Base-by-base conservation (phyloP, 495 filamentous ascomycete genomes). In the Daldinia caldariorum region DNA sequence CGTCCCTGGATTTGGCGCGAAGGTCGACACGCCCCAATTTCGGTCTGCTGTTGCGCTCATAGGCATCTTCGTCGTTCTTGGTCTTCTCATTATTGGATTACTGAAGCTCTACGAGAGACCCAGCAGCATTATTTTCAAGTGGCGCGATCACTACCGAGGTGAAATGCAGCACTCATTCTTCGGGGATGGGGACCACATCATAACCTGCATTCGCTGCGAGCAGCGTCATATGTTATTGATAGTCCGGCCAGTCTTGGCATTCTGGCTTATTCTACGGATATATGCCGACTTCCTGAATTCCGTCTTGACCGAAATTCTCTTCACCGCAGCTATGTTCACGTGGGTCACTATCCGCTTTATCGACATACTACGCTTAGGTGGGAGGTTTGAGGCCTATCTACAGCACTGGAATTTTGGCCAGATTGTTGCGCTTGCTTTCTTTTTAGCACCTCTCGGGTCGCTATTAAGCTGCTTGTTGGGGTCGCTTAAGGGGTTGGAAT, bases 121-220 rank as follows among this genome's bases (percentile, higher is more conserved):
- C 10, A 20, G 58, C 37, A 73, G 71, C 32, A 18, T 66, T 7
- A 69, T 72, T 31, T 70, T 56, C 32, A 67, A 60, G 49, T 73
- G 71, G 66, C 71, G 71, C 8, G 66, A 70, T 20, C 70, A 69
- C 29, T 72, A 61, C 18, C 57, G 67, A 10, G 71, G 67, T 4
- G 71, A 73, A 50, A 67, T 72, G 65, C 57, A 69, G 34, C 70
- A 58, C 32, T 73, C 66, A 4, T 70, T 73, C 10, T 66, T 73
- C 14, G 71, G 66, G 34, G 65, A 70, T 14, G 66, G 71, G 2
- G 66, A 67, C 35, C 53, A 37, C n/a, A 63, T 73, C 53, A 67
- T 70, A 59, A 70, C 70, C 20, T 73, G 71, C 58, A 67, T 73
- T 43, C 71, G 71, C 18, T 73, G 71, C 58, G 71, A 73, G 38